These are phyloP conservation scores for Eimeria sp. DNA, from an alignment of 169 alveolate species.

Conservation along the genomic window DNA sequence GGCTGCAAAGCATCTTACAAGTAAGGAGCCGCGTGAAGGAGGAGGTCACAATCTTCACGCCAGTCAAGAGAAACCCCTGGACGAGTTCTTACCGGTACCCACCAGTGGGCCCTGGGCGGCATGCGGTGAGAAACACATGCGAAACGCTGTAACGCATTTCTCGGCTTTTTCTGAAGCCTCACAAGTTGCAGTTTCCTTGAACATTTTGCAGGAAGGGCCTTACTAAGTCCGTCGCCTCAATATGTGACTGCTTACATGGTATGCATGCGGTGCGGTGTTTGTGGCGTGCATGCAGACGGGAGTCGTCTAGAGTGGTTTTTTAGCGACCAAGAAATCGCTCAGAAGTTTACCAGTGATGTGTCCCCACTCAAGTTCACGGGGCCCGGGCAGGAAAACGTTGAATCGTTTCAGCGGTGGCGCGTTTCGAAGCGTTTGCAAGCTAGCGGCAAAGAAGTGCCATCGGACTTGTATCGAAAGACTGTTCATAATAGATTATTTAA, in stretches of 20 bases:
- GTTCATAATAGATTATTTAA: background rate
- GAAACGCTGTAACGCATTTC: background rate
- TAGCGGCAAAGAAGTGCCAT: constrained; percentile 1
- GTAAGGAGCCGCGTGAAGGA: constrained; percentile 7
- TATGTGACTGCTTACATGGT: background rate
- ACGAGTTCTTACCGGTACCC: constrained; percentile 42
- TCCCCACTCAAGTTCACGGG: constrained; percentile 40
- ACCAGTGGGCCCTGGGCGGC: constrained; percentile 66
- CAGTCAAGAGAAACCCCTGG: background rate
- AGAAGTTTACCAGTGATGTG: background rate
- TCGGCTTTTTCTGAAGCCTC: background rate
- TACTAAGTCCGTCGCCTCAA: background rate
- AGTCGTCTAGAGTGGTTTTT: constrained; percentile 46
- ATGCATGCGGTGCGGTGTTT: background rate
- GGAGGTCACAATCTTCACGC: constrained; percentile 5
- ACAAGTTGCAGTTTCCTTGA: background rate
- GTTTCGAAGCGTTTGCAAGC: constrained; percentile 4
- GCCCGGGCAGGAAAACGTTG: constrained; percentile 40
- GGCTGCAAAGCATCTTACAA: background rate
- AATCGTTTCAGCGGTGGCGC: constrained; percentile 53
- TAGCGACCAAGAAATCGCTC: constrained; percentile 14
- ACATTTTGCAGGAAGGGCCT: background rate
- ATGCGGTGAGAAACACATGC: constrained; percentile 46
- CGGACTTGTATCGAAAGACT: background rate
- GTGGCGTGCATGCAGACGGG: constrained; percentile 24